These are phyloP conservation scores for Pythium monospermum DNA, from an alignment of 352 stramenopile species.

Conservation along the genomic window DNA sequence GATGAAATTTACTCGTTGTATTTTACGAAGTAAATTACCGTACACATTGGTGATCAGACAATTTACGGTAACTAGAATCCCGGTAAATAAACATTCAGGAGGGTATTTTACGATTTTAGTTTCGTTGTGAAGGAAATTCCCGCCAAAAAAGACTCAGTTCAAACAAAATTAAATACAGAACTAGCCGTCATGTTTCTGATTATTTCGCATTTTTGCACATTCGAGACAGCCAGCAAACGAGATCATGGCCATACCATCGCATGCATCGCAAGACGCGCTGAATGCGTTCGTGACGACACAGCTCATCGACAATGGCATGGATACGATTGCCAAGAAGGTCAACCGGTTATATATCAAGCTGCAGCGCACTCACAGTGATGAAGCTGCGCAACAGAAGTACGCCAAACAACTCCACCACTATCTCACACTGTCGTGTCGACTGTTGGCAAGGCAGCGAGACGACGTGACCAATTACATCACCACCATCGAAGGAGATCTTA, in stretches of 20 bases:
- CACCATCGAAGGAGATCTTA: constrained; percentile 46
- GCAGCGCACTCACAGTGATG: constrained; percentile 20
- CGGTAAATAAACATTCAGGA: too few relatives aligned
- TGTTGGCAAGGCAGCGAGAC: constrained; percentile 48
- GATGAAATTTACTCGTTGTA: too few relatives aligned
- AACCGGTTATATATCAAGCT: constrained; percentile 60
- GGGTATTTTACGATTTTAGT: not conserved
- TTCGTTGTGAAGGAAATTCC: not conserved
- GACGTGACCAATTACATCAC: constrained; percentile 49
- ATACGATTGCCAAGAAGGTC: constrained; percentile 53
- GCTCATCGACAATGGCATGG: constrained; percentile 79
- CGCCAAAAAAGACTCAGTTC: too few relatives aligned
- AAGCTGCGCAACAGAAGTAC: constrained; percentile 36
- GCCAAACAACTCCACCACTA: constrained; percentile 62
- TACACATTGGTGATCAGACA: too few relatives aligned
- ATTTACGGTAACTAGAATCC: too few relatives aligned
- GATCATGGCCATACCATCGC: constrained; percentile 5
- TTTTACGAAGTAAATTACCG: too few relatives aligned
- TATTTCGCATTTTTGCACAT: too few relatives aligned
- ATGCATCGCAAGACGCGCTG: constrained; percentile 40
- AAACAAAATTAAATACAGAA: too few relatives aligned
- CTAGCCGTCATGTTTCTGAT: too few relatives aligned
- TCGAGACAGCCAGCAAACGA: too few relatives aligned
- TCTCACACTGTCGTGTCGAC: constrained; percentile 47
- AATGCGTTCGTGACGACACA: constrained; percentile 71